Evolutionary conservation across 2,329 filamentous ascomycete species (phyloP).

Genomic region (Exophiala sp.): DNA sequence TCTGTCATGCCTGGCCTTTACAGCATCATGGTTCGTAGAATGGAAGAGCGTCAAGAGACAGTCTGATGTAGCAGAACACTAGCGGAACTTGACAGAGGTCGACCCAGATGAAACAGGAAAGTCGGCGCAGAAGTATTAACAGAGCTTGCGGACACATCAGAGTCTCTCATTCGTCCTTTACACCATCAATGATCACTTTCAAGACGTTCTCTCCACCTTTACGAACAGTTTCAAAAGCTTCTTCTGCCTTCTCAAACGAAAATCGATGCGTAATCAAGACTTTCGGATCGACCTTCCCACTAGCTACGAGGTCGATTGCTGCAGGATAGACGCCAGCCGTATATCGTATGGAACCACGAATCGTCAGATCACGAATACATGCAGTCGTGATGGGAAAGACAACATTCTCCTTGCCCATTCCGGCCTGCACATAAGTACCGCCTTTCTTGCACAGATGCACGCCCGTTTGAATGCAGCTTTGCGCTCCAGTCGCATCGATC

Average conservation of each 20-base stretch:
- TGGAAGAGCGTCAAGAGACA: no score
- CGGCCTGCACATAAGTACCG: conserved; percentile 51
- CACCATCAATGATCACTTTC: conserved; percentile 46
- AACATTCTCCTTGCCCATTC: conserved; percentile 48
- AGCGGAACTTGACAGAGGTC: no score
- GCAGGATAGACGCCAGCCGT: conserved; percentile 48
- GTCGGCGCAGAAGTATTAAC: no score
- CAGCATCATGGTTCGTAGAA: no score
- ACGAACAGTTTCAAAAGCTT: conserved; percentile 48
- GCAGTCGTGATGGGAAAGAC: conserved; percentile 51
- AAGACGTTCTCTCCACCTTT: conserved; percentile 38
- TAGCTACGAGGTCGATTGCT: conserved; percentile 50
- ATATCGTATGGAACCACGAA: conserved; percentile 54
- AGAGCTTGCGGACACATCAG: no score
- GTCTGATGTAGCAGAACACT: no score
- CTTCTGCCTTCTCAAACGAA: conserved; percentile 46
- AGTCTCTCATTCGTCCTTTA: background rate
- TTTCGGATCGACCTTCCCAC: conserved; percentile 43
- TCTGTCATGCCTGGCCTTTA: no score
- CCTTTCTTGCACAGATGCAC: conserved; percentile 46
- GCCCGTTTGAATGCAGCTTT: conserved; percentile 48
- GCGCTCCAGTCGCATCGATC: conserved; percentile 48
- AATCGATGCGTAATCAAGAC: conserved; percentile 40
- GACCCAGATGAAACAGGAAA: no score
- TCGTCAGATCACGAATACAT: conserved; percentile 47